A percentile compares a stretch with the other conserved stretches of the same genome.
Conservation (phyloP, 352 stramenopile genomes). For the Globisporangium spinosum region DNA sequence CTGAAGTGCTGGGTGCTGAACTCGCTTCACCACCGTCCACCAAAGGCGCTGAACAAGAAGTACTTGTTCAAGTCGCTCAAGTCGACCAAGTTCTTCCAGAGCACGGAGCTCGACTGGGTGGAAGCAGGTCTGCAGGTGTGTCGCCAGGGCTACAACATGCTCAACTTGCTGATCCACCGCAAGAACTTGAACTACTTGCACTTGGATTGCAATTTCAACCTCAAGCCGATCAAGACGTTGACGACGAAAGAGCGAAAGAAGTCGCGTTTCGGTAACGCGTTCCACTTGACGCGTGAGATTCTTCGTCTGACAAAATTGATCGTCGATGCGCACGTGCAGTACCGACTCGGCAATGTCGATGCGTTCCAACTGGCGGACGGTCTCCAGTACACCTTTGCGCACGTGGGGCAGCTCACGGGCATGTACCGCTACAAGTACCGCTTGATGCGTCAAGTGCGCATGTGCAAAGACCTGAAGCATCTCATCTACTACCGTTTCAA, state of each 20-base stretch:
- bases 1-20: constrained; percentile 99
- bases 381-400: constrained; percentile 99
- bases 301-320: constrained; percentile 99
- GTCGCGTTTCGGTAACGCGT: constrained; percentile 95
- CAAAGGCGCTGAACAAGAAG: constrained; percentile 96
- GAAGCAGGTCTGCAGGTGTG: constrained; percentile 98
- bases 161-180: constrained; percentile 99
- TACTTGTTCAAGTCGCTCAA: constrained; percentile 99
- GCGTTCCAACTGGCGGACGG: constrained; percentile 99
- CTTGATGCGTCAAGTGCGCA: constrained; percentile 96
- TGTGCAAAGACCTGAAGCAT: constrained; percentile 99
- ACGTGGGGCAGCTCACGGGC: constrained; percentile 99
- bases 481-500: constrained; percentile 99
- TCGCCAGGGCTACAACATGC: constrained; percentile 99
- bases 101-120: constrained; percentile 99
- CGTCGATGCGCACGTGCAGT: constrained; percentile 99
- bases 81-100: constrained; percentile 99
- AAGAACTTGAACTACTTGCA: constrained; percentile 99
- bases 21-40: constrained; percentile 92
- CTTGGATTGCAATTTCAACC: constrained; percentile 99
- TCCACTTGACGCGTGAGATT: constrained; percentile 97
- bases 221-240: constrained; percentile 99
- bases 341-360: constrained; percentile 98
- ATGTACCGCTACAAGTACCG: constrained; percentile 99
- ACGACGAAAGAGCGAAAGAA: constrained; percentile 99